Evolutionary conservation across 2,329 filamentous ascomycete species (phyloP).

Genomic region (Elsinoe australis): DNA sequence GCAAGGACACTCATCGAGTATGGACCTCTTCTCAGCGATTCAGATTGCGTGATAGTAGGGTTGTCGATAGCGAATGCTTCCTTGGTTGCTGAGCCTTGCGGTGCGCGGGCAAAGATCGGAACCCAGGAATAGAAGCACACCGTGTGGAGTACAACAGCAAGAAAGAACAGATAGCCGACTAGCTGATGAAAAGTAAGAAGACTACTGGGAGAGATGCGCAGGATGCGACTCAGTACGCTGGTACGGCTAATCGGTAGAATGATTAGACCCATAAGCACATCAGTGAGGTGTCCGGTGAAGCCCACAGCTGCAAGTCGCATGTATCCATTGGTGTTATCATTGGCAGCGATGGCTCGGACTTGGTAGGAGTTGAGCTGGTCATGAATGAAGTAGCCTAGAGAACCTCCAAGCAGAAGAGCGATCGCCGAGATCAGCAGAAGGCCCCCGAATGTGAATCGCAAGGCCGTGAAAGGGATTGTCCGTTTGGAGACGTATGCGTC

Average conservation of each 20-base stretch:
- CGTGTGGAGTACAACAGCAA: neutral
- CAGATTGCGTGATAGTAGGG: neutral
- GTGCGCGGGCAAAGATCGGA: neutral
- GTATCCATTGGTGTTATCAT: neutral
- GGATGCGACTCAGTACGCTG: neutral
- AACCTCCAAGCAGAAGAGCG: neutral
- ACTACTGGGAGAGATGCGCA: neutral
- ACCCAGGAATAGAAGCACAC: neutral
- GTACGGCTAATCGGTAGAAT: neutral
- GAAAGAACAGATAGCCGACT: neutral
- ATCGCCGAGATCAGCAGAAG: neutral
- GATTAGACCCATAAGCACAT: neutral
- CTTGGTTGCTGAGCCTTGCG: neutral
- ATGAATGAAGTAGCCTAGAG: neutral
- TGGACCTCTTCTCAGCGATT: neutral
- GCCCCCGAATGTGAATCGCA: neutral
- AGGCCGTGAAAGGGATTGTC: neutral
- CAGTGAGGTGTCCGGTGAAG: neutral
- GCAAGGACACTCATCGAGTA: neutral
- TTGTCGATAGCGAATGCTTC: conserved; percentile 1
- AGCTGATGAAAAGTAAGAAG: neutral
- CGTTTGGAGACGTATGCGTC: neutral
- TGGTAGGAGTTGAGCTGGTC: neutral
- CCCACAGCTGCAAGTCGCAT: neutral
- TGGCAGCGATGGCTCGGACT: neutral